Evolutionary conservation across 768 basidiomycete genomes (phyloP).

Genomic region (Antrodiella citrinella): DNA sequence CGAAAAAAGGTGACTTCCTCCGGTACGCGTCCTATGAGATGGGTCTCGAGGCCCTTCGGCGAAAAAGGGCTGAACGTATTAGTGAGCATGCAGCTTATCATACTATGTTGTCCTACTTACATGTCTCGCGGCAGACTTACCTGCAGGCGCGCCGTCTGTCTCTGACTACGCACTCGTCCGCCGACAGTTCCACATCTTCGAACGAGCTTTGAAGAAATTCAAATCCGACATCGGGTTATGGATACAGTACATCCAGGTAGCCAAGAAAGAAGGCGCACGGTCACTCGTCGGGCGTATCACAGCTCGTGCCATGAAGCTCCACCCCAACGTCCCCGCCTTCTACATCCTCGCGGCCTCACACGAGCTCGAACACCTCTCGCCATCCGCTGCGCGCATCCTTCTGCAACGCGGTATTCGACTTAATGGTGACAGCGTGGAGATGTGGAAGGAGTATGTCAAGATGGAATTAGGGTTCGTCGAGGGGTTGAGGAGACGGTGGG

Average conservation of each 20-base stretch:
- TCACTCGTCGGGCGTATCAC: constrained; percentile 76
- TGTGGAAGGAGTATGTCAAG: constrained; percentile 88
- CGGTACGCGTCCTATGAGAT: constrained; percentile 92
- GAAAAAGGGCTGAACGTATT: constrained; percentile 65
- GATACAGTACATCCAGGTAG: constrained; percentile 83
- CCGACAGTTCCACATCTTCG: constrained; percentile 83
- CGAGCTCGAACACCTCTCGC: constrained; percentile 66
- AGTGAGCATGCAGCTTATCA: constrained; percentile 38
- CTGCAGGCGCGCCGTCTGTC: constrained; percentile 45
- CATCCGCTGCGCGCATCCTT: constrained; percentile 73
- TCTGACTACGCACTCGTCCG: constrained; percentile 83
- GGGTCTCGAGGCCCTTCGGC: constrained; percentile 71
- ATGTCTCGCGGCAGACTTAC: constrained; percentile 22
- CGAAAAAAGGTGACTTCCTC: constrained; percentile 82
- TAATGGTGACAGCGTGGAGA: constrained; percentile 57
- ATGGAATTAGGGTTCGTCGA: constrained; percentile 89
- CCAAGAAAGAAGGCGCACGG: constrained; percentile 70
- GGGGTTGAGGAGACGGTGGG: constrained; percentile 71
- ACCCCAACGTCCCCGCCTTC: constrained; percentile 67
- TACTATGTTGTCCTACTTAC: not conserved
- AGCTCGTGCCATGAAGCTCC: constrained; percentile 82
- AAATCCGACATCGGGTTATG: constrained; percentile 81
- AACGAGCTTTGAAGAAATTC: constrained; percentile 84
- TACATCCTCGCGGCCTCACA: constrained; percentile 84
- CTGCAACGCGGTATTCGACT: constrained; percentile 82